phyloP scores from a whole-genome alignment of 108 stramenopile genomes.

The Stephanodiscus minutulus region DNA sequence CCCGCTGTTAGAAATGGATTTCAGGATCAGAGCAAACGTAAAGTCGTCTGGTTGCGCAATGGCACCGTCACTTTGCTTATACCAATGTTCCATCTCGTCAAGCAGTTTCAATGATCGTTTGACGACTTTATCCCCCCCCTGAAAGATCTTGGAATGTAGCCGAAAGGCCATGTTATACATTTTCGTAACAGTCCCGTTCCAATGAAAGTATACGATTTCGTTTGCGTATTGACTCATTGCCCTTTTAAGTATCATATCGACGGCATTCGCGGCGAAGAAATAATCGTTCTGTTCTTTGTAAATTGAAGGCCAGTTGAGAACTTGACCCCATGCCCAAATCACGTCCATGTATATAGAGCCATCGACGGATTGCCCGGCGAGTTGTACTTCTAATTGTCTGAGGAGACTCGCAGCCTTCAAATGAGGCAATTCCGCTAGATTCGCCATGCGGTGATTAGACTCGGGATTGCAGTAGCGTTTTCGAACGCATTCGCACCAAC shows the following conservation, averaged over 20 bases:
- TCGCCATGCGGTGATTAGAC: slow-evolving; percentile 18
- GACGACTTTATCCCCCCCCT: slow-evolving; percentile 14
- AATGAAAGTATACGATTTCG: slow-evolving; percentile 24
- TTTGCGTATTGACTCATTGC: slow-evolving; percentile 26
- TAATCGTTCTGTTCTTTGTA: slow-evolving; percentile 6
- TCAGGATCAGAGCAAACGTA: slow-evolving; percentile 39
- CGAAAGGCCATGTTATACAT: slow-evolving; percentile 41
- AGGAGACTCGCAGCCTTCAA: slow-evolving; percentile 30
- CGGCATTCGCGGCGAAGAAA: slow-evolving; percentile 10
- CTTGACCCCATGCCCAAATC: slow-evolving; percentile 40
- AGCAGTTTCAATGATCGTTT: slow-evolving; percentile 27
- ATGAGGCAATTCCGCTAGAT: slow-evolving; percentile 34
- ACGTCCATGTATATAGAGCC: slow-evolving; percentile 31
- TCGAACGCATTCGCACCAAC: slow-evolving; percentile 30
- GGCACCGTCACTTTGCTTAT: slow-evolving; percentile 22
- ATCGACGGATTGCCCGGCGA: slow-evolving; percentile 17
- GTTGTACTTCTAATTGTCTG: slow-evolving; percentile 18
- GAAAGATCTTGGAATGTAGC: slow-evolving; percentile 29
- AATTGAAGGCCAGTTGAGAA: slow-evolving; percentile 33
- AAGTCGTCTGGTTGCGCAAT: slow-evolving; percentile 34
- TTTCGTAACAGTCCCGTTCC: slow-evolving; percentile 26
- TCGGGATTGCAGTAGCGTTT: slow-evolving; percentile 23
- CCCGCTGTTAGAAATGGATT: slow-evolving; percentile 35
- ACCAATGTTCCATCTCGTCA: slow-evolving; percentile 33
- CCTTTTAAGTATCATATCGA: slow-evolving; percentile 14